Conservation (phyloP, 306 rosid species). For the Spatholobus suberectus region DNA sequence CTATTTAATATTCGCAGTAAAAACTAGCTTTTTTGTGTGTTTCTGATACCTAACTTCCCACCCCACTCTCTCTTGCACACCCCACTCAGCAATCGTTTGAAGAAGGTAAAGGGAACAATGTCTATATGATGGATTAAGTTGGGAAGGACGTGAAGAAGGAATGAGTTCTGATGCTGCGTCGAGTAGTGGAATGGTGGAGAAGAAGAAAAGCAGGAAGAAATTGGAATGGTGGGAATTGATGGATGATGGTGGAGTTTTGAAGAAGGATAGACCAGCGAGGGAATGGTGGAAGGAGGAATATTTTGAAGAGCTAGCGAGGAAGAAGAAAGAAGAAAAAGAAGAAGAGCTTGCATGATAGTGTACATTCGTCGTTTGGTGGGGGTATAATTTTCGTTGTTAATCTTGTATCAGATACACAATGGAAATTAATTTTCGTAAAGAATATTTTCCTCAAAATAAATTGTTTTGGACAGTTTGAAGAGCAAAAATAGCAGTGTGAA, state of each 20-base stretch:
- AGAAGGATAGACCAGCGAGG: slow-evolving; percentile 69
- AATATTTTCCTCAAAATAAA: too few relatives aligned
- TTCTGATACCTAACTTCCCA: too few relatives aligned
- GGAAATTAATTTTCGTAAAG: too few relatives aligned
- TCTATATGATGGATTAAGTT: slow-evolving; percentile 83
- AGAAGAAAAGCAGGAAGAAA: slow-evolving; percentile 60
- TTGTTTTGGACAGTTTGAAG: too few relatives aligned
- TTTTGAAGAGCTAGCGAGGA: slow-evolving; percentile 70
- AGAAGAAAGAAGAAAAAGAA: slow-evolving; percentile 36
- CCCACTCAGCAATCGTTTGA: slow-evolving; percentile 60
- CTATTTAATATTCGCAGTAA: too few relatives aligned
- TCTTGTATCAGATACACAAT: too few relatives aligned
- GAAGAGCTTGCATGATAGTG: too few relatives aligned
- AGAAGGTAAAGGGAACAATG: not conserved
- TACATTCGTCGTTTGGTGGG: too few relatives aligned
- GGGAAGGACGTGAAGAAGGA: slow-evolving; percentile 68
- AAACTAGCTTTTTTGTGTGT: too few relatives aligned
- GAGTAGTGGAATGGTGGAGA: slow-evolving; percentile 37
- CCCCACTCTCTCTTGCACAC: too few relatives aligned
- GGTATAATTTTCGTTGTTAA: too few relatives aligned
- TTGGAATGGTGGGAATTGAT: slow-evolving; percentile 85
- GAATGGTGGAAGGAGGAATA: slow-evolving; percentile 99
- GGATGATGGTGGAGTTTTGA: slow-evolving; percentile 58
- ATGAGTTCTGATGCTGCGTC: slow-evolving; percentile 40
- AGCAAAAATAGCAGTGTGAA: too few relatives aligned